Evolutionary conservation across 768 basidiomycete genomes (phyloP).

Genomic region (Polyporus arcularius): DNA sequence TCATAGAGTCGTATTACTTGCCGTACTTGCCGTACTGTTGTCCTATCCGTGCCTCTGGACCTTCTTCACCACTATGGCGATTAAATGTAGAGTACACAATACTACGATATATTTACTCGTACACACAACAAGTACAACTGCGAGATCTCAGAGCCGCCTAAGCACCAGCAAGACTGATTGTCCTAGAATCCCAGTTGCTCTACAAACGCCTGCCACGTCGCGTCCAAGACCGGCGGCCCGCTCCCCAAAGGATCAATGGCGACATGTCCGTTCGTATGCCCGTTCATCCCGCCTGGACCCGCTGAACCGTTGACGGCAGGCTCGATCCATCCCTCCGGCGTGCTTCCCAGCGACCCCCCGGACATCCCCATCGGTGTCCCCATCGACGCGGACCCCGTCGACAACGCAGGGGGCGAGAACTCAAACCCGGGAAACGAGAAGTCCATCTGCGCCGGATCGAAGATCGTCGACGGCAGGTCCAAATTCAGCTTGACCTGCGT

Average conservation of each 20-base stretch:
- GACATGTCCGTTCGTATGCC: not conserved
- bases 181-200: slow-evolving; percentile 61
- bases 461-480: slow-evolving; percentile 30
- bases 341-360: not conserved
- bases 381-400: not conserved
- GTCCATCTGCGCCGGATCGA: slow-evolving; percentile 15
- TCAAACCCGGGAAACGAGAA: slow-evolving; percentile 17
- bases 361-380: not conserved
- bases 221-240: slow-evolving; percentile 45
- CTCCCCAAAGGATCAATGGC: not conserved
- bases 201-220: slow-evolving; percentile 68
- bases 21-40: too few species aligned
- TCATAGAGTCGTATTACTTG: too few species aligned
- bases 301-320: not conserved
- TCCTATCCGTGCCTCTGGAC: too few species aligned
- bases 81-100: too few species aligned
- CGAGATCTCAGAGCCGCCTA: too few species aligned
- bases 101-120: too few species aligned
- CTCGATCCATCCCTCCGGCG: not conserved
- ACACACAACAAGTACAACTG: too few species aligned
- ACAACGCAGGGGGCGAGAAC: not conserved
- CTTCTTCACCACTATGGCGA: too few species aligned
- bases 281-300: not conserved
- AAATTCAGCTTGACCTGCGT: slow-evolving; percentile 22
- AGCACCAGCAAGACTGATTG: too few species aligned